Percentiles rank a stretch among this genome's conserved stretches.
phyloP scores from a whole-genome alignment of 1,139 yeast species.

The Diutina pseudorugosa region DNA sequence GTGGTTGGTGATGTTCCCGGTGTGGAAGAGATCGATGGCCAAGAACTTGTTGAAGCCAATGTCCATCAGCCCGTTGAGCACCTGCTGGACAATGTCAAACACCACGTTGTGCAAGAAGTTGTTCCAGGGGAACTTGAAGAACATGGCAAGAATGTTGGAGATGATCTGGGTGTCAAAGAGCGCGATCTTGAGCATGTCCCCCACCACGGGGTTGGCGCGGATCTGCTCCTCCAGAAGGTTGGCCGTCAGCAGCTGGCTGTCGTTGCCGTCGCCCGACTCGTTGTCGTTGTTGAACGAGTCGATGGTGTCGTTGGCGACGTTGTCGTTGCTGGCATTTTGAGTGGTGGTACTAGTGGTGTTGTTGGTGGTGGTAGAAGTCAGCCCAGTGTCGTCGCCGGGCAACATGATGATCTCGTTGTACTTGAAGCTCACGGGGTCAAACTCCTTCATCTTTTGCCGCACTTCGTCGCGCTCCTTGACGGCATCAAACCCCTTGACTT shows the following conservation, averaged over 20 bases:
- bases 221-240: constrained; percentile 45
- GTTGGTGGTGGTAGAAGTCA: not conserved
- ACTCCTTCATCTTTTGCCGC: constrained; percentile 36
- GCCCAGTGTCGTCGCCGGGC: constrained; percentile 11
- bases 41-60: constrained; percentile 76
- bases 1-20: constrained; percentile 64
- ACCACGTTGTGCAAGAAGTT: constrained; percentile 95
- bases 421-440: constrained; percentile 35
- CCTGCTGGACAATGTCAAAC: constrained; percentile 93
- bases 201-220: constrained; percentile 69
- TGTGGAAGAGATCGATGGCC: constrained; percentile 76
- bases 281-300: constrained; percentile 11
- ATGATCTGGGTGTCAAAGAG: constrained; percentile 74
- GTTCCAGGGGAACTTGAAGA: constrained; percentile 94
- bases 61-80: constrained; percentile 90
- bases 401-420: constrained; percentile 34
- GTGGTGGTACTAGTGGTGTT: too few relatives aligned
- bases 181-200: constrained; percentile 80
- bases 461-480: constrained; percentile 53
- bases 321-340: constrained; percentile 20
- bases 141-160: constrained; percentile 67
- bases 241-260: constrained; percentile 27
- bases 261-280: constrained; percentile 20
- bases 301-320: constrained; percentile 16
- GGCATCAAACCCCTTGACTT: constrained; percentile 67